Evolutionary conservation across 495 filamentous ascomycete species (phyloP), one percentile per base, ranked within the genome.

Genomic region (Coniosporium apollinis): DNA sequence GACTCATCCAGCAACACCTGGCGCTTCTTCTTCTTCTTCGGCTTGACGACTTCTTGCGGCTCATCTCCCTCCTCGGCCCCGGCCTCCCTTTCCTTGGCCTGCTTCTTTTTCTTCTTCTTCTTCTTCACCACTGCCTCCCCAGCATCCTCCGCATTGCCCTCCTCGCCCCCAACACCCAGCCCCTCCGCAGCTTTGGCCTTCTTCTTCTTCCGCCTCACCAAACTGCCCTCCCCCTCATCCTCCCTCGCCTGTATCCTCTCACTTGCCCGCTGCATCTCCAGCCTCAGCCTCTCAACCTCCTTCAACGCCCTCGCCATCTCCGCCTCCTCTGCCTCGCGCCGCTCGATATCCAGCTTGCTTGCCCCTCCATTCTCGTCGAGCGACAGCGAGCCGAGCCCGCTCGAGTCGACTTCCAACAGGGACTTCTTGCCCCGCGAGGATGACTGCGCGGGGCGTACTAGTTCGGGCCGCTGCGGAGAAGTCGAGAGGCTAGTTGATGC

Each of bases 241-340:
- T 80, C 68, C 19, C 71, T 66, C 10, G 70, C 66, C 50, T 81
- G 65, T 22, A 91, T 77, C 34, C 82, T 59, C 58, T 96, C 86
- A 22, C 81, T 79, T 11, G 78, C 79, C 45, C 83, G 61, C 57
- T 94, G 86, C 84, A 97, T 94, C 54, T 87, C 80, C 33, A 91
- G 53, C 24, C 89, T 64, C 34, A 91, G 54, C 32, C 72, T 64
- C 60, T 94, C 87, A 10, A 97, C 78, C 51, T 93, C 75, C 50
- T 74, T 72, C 62, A 92, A 71, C 3, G 86, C 89, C 48, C 67
- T 73, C 19, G 64, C 67, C 80, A 93, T 87, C 54, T 93, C 85
- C 1, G 64, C 69, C 38, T 93, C 83, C 46, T 85, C 75, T 9
- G 64, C 62, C 44, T 67, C 64, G 30, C 69, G 58, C 30, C 57